phyloP scores from a whole-genome alignment of 225 moss, liverwort and hornwort species.

The Lunularia cruciata region DNA sequence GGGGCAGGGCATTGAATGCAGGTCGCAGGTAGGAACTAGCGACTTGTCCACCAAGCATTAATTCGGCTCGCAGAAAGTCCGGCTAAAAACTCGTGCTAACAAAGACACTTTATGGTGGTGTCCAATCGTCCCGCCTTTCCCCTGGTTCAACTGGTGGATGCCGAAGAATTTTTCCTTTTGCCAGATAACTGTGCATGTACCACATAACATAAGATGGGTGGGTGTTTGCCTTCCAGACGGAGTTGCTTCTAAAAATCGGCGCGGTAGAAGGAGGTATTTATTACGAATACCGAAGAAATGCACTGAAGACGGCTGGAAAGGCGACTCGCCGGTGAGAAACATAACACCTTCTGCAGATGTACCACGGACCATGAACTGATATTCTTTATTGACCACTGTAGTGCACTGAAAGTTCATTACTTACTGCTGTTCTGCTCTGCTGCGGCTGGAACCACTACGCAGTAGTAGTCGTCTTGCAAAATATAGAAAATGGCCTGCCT shows the following conservation, averaged over 20 bases:
- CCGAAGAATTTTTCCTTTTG: not conserved
- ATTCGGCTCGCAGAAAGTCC: not conserved
- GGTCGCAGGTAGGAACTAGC: not conserved
- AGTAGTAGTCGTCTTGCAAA: too few species aligned
- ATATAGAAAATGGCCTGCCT: too few species aligned
- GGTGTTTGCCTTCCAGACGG: slow-evolving; percentile 2
- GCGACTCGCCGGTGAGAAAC: slow-evolving; percentile 23
- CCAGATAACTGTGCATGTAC: not conserved
- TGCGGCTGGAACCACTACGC: too few species aligned
- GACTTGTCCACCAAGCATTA: slow-evolving; percentile 3
- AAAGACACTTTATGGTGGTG: not conserved
- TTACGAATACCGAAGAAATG: slow-evolving; percentile 13
- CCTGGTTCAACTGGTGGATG: not conserved
- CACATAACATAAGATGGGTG: not conserved
- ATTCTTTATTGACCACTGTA: slow-evolving; percentile 3
- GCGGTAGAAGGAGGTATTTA: slow-evolving; percentile 16
- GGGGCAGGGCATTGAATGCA: not conserved
- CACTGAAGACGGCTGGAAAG: slow-evolving; percentile 21
- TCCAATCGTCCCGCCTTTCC: not conserved
- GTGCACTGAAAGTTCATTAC: too few species aligned
- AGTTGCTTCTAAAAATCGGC: slow-evolving; percentile 13
- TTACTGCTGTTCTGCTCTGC: too few species aligned
- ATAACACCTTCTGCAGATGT: slow-evolving; percentile 11
- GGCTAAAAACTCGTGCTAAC: slow-evolving; percentile 13
- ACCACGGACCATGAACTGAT: slow-evolving; percentile 14